phyloP scores from a whole-genome alignment of 805 yeast genomes.

The Monosporozyma yasuniensis region DNA sequence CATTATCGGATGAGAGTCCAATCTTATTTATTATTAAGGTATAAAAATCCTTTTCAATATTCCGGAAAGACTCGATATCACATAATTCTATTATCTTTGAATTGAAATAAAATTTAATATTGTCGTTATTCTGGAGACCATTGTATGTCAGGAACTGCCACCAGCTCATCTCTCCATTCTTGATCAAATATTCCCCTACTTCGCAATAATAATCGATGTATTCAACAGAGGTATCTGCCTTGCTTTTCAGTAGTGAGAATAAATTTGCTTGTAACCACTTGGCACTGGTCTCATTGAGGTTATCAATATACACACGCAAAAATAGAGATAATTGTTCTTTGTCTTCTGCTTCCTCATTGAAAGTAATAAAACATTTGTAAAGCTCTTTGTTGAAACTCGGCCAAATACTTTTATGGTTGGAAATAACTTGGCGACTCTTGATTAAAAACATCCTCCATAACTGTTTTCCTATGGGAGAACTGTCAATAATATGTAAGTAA shows the following conservation, averaged over 20 bases:
- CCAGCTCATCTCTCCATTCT: constrained; percentile 21
- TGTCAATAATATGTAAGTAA: neutral
- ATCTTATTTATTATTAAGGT: constrained; percentile 4
- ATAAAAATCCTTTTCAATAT: constrained; percentile 17
- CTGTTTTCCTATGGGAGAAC: neutral
- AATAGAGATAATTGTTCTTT: neutral
- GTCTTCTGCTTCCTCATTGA: neutral
- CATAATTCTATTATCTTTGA: constrained; percentile 14
- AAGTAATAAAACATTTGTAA: neutral
- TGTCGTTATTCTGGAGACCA: constrained; percentile 10
- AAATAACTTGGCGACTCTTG: neutral
- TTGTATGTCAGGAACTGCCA: constrained; percentile 26
- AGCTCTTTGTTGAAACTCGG: neutral
- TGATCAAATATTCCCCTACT: constrained; percentile 17
- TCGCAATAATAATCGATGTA: constrained; percentile 22
- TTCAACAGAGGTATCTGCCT: constrained; percentile 8
- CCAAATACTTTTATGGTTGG: neutral
- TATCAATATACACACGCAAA: constrained; percentile 7
- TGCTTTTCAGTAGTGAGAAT: constrained; percentile 14
- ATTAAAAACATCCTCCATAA: neutral
- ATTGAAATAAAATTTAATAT: constrained; percentile 13
- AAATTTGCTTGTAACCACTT: constrained; percentile 20
- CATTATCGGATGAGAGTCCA: neutral
- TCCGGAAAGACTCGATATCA: constrained; percentile 17
- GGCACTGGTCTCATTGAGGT: constrained; percentile 5